These are phyloP conservation scores for Epichloe sibirici DNA, from an alignment of 2,329 filamentous ascomycete genomes.

Conservation along the genomic window DNA sequence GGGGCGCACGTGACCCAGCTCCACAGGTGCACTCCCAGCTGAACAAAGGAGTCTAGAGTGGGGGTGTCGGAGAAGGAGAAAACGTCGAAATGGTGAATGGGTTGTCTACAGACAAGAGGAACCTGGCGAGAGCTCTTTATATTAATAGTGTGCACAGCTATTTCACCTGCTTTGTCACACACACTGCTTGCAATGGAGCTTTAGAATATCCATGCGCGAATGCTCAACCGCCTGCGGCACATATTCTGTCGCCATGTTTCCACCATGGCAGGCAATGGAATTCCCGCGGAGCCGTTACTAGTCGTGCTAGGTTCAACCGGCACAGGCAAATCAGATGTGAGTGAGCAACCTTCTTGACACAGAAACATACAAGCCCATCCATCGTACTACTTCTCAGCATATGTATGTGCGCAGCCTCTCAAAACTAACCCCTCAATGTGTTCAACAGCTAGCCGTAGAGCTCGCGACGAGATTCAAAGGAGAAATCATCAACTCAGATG, in stretches of 20 bases:
- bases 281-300: slow-evolving; percentile 51
- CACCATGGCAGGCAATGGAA: slow-evolving; percentile 26
- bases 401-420: too few relatives aligned
- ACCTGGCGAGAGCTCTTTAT: background rate
- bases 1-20: slow-evolving; percentile 22
- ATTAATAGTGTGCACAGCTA: background rate
- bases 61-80: too few relatives aligned
- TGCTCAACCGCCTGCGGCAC: slow-evolving; percentile 15
- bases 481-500: slow-evolving; percentile 93
- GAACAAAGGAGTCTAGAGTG: too few relatives aligned
- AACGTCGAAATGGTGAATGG: too few relatives aligned
- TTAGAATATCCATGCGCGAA: slow-evolving; percentile 9
- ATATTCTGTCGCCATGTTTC: slow-evolving; percentile 22
- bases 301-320: slow-evolving; percentile 82
- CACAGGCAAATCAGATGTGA: slow-evolving; percentile 84
- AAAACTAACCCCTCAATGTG: background rate
- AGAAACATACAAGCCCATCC: background rate
- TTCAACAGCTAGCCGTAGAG: slow-evolving; percentile 70
- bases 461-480: slow-evolving; percentile 74
- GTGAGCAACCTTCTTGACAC: slow-evolving; percentile 9
- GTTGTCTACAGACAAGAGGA: too few relatives aligned
- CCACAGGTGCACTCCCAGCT: background rate
- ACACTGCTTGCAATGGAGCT: background rate
- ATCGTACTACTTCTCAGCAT: background rate
- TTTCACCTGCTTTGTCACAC: too few relatives aligned